A percentile compares a stretch with the other conserved stretches of the same genome.
phyloP scores from a whole-genome alignment of 164 flowering plant genomes.

The Kingdonia uniflora region DNA sequence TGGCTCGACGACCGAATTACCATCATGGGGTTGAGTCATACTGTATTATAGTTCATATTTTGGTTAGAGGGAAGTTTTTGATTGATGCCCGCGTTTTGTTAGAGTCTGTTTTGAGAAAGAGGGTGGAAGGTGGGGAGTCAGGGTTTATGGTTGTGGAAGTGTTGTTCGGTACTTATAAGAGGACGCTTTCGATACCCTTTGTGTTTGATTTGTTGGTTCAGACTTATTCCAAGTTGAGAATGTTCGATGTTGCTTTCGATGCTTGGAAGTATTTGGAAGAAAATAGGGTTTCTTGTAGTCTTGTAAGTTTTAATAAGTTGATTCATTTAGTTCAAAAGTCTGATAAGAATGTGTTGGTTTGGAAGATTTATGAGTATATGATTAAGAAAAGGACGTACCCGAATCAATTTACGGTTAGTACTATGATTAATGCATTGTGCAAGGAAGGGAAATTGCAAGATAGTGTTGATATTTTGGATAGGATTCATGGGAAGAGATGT shows the following conservation, averaged over 20 bases:
- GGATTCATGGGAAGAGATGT: conserved; percentile 58
- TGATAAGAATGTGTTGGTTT: conserved; percentile 28
- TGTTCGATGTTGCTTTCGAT: conserved; percentile 41
- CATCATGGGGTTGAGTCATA: conserved; percentile 41
- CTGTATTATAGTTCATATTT: conserved; percentile 43
- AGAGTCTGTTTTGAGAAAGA: conserved; percentile 36
- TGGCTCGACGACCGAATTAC: conserved; percentile 23
- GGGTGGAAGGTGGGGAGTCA: conserved; percentile 7
- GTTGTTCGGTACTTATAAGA: conserved; percentile 34
- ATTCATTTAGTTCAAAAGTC: conserved; percentile 51
- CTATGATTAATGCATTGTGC: conserved; percentile 54
- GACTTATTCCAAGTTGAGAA: conserved; percentile 56
- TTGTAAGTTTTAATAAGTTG: conserved; percentile 53
- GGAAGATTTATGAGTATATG: conserved; percentile 77
- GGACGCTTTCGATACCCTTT: conserved; percentile 28
- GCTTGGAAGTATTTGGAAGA: conserved; percentile 43
- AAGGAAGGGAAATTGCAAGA: conserved; percentile 64
- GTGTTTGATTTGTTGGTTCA: conserved; percentile 73
- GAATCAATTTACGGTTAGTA: conserved; percentile 41
- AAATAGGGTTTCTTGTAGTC: conserved; percentile 40
- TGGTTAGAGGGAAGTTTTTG: conserved; percentile 40
- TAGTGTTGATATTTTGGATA: conserved; percentile 39
- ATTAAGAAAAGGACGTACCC: conserved; percentile 45
- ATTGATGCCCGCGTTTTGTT: conserved; percentile 53
- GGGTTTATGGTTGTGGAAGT: conserved; percentile 29